A percentile compares a stretch with the other conserved stretches of the same genome.
Evolutionary conservation across 345 rosid species (phyloP).

Genomic region (Populus davidiana): DNA sequence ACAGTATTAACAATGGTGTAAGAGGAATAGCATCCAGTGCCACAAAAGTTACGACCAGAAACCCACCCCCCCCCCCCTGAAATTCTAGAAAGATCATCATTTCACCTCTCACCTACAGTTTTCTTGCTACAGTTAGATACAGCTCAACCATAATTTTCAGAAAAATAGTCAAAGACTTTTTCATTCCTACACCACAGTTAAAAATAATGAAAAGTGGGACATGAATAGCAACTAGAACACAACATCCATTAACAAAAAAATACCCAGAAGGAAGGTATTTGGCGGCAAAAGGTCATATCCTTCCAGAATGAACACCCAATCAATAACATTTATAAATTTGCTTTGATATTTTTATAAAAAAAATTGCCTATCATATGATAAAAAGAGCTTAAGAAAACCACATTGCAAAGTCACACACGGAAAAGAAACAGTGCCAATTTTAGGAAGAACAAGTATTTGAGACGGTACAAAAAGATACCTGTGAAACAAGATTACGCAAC

Average conservation of each 20-base stretch:
- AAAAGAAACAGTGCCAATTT: background rate
- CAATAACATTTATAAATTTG: too few relatives aligned
- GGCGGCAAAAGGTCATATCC: background rate
- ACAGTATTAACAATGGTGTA: background rate
- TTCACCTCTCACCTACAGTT: background rate
- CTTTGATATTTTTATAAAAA: background rate
- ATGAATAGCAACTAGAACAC: background rate
- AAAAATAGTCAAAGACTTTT: background rate
- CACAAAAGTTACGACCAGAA: background rate
- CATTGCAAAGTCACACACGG: background rate
- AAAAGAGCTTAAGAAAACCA: background rate
- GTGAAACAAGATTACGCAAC: constrained; percentile 86
- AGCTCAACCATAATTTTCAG: background rate
- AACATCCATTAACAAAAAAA: background rate
- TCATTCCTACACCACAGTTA: background rate
- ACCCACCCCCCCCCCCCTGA: too few relatives aligned
- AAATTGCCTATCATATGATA: background rate
- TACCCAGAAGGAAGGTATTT: background rate
- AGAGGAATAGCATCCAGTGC: background rate
- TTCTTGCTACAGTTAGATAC: background rate
- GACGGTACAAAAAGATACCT: constrained; percentile 48
- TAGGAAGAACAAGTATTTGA: background rate
- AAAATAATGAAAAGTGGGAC: background rate
- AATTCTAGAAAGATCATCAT: background rate
- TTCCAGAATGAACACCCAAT: background rate